Conservation (phyloP, 495 filamentous ascomycete species). For the Aspergillus ostianus region DNA sequence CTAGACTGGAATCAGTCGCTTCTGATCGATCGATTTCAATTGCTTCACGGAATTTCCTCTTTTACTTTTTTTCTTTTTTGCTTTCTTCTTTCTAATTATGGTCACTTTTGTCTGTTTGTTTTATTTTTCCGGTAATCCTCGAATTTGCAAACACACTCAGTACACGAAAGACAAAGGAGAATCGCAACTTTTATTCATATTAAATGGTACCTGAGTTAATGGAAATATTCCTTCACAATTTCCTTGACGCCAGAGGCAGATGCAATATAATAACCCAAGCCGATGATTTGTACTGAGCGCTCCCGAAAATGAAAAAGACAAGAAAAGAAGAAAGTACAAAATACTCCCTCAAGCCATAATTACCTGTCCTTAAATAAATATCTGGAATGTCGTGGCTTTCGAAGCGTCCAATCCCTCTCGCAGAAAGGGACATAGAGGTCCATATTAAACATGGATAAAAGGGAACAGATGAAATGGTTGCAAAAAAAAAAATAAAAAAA, state of each 20-base stretch:
- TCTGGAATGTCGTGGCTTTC: background rate
- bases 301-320: background rate
- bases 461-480: background rate
- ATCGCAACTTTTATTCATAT: background rate
- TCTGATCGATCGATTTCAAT: too few relatives aligned
- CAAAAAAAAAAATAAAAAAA: too few relatives aligned
- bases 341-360: background rate
- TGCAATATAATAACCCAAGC: constrained; percentile 16
- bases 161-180: background rate
- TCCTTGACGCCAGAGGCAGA: constrained; percentile 12
- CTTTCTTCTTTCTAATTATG: too few relatives aligned
- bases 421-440: background rate
- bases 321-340: constrained; percentile 3
- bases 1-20: background rate
- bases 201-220: background rate
- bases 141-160: too few relatives aligned
- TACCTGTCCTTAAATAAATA: background rate
- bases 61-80: background rate
- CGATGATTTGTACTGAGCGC: background rate
- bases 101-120: background rate
- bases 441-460: background rate
- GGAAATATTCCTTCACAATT: background rate
- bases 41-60: background rate
- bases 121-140: background rate
- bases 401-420: background rate